A percentile compares a stretch with the other conserved stretches of the same genome.
phyloP scores from a whole-genome alignment of 139 green algal species.

The Chlamydomonas sp. region DNA sequence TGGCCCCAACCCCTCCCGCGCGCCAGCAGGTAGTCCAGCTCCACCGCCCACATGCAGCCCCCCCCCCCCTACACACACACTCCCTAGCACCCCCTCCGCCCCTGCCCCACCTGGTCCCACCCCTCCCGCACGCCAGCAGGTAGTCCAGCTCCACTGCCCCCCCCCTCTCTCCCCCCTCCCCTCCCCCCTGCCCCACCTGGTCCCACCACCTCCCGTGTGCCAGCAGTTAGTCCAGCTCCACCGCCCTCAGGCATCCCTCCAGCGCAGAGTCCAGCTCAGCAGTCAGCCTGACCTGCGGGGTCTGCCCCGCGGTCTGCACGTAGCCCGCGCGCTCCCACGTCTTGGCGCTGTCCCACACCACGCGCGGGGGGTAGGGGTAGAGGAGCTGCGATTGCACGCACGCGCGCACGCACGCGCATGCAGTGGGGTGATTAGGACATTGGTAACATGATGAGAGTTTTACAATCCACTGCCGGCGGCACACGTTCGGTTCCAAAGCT shows the following conservation, averaged over 20 bases:
- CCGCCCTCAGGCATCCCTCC: constrained; percentile 54
- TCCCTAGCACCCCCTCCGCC: no score
- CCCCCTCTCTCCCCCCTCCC: no score
- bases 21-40: constrained; percentile 74
- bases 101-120: constrained; percentile 13
- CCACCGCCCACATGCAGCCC: no score
- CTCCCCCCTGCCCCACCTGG: constrained; percentile 17
- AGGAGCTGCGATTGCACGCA: no score
- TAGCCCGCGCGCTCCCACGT: constrained; percentile 20
- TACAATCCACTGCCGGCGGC: no score
- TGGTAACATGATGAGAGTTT: no score
- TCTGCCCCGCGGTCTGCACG: background rate
- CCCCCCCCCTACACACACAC: no score
- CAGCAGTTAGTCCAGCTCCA: constrained; percentile 84
- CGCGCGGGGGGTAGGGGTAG: constrained; percentile 70
- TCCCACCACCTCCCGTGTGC: constrained; percentile 30
- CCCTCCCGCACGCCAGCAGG: constrained; percentile 51
- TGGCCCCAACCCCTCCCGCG: constrained; percentile 33
- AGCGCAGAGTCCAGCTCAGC: constrained; percentile 37
- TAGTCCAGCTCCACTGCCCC: constrained; percentile 80
- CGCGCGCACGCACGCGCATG: no score
- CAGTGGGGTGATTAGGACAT: no score
- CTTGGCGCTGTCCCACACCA: no score
- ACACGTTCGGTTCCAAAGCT: no score
- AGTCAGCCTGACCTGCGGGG: background rate